A percentile compares a stretch with the other conserved stretches of the same genome.
These are phyloP conservation scores for Murraya paniculata DNA, from an alignment of 345 rosid genomes.

Conservation along the genomic window DNA sequence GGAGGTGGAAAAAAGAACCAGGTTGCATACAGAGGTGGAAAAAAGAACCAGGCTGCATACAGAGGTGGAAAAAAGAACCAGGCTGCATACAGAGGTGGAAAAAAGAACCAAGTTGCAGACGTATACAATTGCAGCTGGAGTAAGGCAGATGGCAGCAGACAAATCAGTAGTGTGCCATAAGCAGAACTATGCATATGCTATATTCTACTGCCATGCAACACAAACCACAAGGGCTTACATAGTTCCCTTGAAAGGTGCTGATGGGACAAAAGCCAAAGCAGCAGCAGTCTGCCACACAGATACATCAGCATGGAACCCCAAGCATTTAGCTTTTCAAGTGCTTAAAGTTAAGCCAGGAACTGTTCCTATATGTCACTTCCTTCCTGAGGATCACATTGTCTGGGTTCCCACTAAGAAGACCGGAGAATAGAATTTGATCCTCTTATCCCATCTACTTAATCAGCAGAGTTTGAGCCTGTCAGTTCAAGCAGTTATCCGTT, in stretches of 20 bases:
- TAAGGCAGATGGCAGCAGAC: constrained; percentile 38
- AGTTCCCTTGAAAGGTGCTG: constrained; percentile 59
- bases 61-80: constrained; percentile 24
- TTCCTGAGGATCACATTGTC: constrained; percentile 70
- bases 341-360: constrained; percentile 76
- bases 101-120: constrained; percentile 39
- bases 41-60: constrained; percentile 37
- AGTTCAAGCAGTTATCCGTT: neutral
- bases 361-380: constrained; percentile 74
- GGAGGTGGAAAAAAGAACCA: constrained; percentile 42
- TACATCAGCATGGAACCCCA: constrained; percentile 82
- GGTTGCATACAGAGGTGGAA: constrained; percentile 34
- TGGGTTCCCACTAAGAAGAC: constrained; percentile 49
- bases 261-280: constrained; percentile 62
- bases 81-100: constrained; percentile 59
- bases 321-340: constrained; percentile 74
- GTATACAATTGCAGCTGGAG: constrained; percentile 39
- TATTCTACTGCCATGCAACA: constrained; percentile 78
- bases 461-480: constrained; percentile 11
- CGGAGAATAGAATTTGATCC: neutral
- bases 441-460: constrained; percentile 2
- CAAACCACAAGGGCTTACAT: constrained; percentile 45
- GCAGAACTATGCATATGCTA: constrained; percentile 70
- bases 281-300: constrained; percentile 82
- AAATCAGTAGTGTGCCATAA: constrained; percentile 78